Percentiles rank a stretch among this genome's conserved stretches.
Conservation (phyloP, 208 protist genomes). For the Leishmania tropica region DNA sequence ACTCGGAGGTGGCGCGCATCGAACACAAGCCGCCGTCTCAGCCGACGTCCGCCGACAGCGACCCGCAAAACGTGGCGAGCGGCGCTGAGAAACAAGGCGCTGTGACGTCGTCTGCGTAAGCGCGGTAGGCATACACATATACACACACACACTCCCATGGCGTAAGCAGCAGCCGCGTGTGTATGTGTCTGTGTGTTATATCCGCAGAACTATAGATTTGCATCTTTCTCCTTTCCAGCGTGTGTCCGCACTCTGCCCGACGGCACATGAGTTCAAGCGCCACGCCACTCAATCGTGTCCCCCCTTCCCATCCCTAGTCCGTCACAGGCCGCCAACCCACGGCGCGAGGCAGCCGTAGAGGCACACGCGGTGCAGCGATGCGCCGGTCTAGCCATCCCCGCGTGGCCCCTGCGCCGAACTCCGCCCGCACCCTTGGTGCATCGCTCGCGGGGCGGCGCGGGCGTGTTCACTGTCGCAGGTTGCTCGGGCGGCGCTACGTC, state of each 20-base stretch:
- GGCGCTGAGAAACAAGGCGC: neutral
- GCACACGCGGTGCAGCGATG: neutral
- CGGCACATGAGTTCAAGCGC: neutral
- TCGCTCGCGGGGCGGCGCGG: neutral
- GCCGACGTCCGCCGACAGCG: neutral
- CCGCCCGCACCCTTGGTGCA: neutral
- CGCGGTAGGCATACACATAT: no score
- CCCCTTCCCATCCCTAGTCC: no score
- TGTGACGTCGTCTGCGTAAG: neutral
- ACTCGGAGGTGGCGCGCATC: slow-evolving; percentile 82
- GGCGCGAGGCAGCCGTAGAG: neutral
- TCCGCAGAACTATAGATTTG: neutral
- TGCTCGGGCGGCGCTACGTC: neutral
- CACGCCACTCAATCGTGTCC: neutral
- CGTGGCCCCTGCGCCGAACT: neutral
- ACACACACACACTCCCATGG: no score
- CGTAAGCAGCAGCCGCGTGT: no score
- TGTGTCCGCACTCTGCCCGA: neutral
- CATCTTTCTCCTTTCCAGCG: neutral
- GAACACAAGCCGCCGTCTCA: slow-evolving; percentile 30
- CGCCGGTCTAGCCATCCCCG: neutral
- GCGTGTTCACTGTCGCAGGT: neutral
- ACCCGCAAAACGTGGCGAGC: neutral
- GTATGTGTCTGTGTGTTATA: neutral
- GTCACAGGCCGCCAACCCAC: no score